Conservation (phyloP, 495 filamentous ascomycete species). For the Recurvomyces mirabilis region DNA sequence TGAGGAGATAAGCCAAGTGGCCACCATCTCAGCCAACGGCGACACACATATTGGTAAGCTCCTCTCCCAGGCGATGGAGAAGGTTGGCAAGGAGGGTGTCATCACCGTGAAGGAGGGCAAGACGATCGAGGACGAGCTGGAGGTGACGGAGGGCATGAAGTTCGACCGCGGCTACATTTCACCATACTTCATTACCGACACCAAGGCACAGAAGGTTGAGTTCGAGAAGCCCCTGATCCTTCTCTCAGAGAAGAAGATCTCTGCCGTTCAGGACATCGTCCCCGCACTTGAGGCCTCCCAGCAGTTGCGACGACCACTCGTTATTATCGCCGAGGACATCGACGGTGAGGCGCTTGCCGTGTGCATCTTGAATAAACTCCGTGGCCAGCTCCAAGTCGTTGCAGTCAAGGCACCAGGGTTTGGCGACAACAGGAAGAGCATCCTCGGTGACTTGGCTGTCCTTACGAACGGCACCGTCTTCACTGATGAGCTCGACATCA, state of each 20-base stretch:
- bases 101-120: constrained; percentile 99
- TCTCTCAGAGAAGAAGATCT: constrained; percentile 99
- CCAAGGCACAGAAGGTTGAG: constrained; percentile 97
- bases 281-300: constrained; percentile 94
- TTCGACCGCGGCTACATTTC: constrained; percentile 98
- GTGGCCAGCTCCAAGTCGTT: constrained; percentile 95
- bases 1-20: constrained; percentile 94
- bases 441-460: constrained; percentile 89
- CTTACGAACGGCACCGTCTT: constrained; percentile 97
- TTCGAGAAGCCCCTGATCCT: constrained; percentile 99
- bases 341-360: constrained; percentile 97
- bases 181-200: constrained; percentile 98
- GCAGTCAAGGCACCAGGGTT: constrained; percentile 99
- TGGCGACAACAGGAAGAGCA: constrained; percentile 99
- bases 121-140: constrained; percentile 94
- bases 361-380: constrained; percentile 99
- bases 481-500: constrained; percentile 94
- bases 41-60: constrained; percentile 91
- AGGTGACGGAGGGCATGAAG: constrained; percentile 98
- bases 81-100: constrained; percentile 98
- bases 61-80: constrained; percentile 97
- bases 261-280: constrained; percentile 94
- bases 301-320: constrained; percentile 83
- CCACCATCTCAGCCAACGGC: constrained; percentile 95
- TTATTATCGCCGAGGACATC: constrained; percentile 99